Evolutionary conservation across 2,329 filamentous ascomycete species (phyloP).

Genomic region (Aspergillus tubingensis): DNA sequence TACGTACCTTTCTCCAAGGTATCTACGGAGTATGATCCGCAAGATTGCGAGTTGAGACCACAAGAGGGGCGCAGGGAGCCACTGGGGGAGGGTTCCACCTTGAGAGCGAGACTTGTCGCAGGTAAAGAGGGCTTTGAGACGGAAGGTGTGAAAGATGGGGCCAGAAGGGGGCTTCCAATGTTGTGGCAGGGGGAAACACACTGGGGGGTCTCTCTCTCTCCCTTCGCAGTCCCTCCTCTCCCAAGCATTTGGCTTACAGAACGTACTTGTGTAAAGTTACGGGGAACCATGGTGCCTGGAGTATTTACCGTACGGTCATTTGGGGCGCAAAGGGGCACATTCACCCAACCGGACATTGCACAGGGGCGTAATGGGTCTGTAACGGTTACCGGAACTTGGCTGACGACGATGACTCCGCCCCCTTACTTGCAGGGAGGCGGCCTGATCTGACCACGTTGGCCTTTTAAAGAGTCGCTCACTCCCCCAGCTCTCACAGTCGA

Average conservation of each 20-base stretch:
- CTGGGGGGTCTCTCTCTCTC: too few species aligned
- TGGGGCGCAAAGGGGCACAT: not conserved
- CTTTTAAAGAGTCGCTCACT: slow-evolving; percentile 39
- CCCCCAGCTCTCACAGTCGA: slow-evolving; percentile 13
- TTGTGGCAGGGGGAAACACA: too few species aligned
- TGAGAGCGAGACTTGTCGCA: not conserved
- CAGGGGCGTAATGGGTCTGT: slow-evolving; percentile 1
- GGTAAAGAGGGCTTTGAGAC: not conserved
- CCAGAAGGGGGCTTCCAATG: not conserved
- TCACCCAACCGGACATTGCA: not conserved
- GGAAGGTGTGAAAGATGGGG: not conserved
- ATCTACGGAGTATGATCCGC: too few species aligned
- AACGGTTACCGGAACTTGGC: slow-evolving; percentile 19
- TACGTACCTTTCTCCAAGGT: too few species aligned
- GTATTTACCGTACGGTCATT: not conserved
- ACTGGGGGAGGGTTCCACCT: not conserved
- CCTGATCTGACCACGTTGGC: slow-evolving; percentile 41
- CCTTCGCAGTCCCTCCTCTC: not conserved
- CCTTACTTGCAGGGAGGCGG: slow-evolving; percentile 17
- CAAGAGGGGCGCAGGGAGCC: too few species aligned
- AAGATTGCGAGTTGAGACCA: too few species aligned
- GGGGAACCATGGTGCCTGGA: not conserved
- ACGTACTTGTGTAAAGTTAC: not conserved
- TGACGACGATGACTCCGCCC: slow-evolving; percentile 24
- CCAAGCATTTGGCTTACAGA: not conserved